These are phyloP conservation scores for Didymella exigua DNA, from an alignment of 2,329 filamentous ascomycete species.

Conservation along the genomic window DNA sequence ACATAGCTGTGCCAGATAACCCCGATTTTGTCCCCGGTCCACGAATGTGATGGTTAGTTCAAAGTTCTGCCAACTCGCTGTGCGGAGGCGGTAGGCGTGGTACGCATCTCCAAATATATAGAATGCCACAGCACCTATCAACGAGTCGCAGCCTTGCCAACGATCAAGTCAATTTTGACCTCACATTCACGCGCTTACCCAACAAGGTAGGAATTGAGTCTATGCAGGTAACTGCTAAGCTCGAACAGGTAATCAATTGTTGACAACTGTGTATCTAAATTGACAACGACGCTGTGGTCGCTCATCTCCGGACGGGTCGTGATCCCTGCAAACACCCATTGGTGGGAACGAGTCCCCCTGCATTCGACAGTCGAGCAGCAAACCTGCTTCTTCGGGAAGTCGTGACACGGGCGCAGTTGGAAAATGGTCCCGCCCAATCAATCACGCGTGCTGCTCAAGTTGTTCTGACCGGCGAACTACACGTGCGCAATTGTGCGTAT, in stretches of 20 bases:
- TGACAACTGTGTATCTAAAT: too few species aligned
- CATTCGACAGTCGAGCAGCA: conserved; percentile 15
- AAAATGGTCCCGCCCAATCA: conserved; percentile 16
- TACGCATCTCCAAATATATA: background rate
- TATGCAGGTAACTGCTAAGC: too few species aligned
- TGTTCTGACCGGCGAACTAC: background rate
- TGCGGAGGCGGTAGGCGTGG: too few species aligned
- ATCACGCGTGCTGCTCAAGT: background rate
- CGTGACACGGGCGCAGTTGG: conserved; percentile 4
- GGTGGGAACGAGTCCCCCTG: conserved; percentile 12
- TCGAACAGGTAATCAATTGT: too few species aligned
- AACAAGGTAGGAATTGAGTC: too few species aligned
- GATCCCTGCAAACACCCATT: conserved; percentile 1
- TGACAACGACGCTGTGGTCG: background rate
- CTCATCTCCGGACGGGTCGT: background rate
- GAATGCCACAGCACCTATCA: background rate
- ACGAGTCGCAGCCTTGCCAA: too few species aligned
- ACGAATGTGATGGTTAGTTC: too few species aligned
- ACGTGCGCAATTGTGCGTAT: too few species aligned
- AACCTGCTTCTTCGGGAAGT: conserved; percentile 14
- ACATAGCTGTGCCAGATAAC: background rate
- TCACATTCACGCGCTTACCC: too few species aligned
- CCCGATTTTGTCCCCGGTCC: background rate
- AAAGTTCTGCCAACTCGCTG: too few species aligned
- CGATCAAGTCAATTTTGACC: too few species aligned